Conservation (phyloP, 495 filamentous ascomycete genomes). For the Cladorrhinum samala region DNA sequence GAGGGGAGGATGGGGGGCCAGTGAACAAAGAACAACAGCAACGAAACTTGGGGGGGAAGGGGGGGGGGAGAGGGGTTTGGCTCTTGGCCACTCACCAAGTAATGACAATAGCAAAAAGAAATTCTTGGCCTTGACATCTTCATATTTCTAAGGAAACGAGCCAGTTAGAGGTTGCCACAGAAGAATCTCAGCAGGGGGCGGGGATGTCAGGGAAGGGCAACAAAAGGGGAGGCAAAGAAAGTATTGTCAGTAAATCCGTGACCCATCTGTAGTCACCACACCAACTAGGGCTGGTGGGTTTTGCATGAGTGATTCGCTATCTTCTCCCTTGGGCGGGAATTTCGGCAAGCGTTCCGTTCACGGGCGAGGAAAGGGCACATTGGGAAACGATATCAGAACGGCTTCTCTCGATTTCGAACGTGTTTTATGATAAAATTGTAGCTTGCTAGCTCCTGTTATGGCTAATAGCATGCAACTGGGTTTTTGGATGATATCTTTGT, state of each 20-base stretch:
- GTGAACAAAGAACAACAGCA: background rate
- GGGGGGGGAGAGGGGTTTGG: too few relatives aligned
- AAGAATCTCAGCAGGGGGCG: background rate
- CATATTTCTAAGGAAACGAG: background rate
- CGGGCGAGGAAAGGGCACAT: background rate
- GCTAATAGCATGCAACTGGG: conserved; percentile 1
- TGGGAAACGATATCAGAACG: background rate
- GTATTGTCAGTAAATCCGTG: background rate
- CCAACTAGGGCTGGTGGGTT: too few relatives aligned
- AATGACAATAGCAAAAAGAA: background rate
- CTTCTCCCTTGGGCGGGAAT: too few relatives aligned
- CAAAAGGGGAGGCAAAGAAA: background rate
- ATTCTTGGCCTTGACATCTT: background rate
- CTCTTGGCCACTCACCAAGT: background rate
- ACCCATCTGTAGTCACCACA: background rate
- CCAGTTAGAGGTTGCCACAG: background rate
- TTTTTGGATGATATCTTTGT: background rate
- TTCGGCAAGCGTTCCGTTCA: too few relatives aligned
- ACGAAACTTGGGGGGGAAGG: too few relatives aligned
- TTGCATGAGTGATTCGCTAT: too few relatives aligned
- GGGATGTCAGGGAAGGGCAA: background rate
- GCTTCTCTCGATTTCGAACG: background rate
- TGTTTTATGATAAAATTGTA: background rate
- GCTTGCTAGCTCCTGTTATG: conserved; percentile 2
- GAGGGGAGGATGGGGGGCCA: background rate